Evolutionary conservation across 306 rosid species (phyloP).

Genomic region (Rosa multiflora): DNA sequence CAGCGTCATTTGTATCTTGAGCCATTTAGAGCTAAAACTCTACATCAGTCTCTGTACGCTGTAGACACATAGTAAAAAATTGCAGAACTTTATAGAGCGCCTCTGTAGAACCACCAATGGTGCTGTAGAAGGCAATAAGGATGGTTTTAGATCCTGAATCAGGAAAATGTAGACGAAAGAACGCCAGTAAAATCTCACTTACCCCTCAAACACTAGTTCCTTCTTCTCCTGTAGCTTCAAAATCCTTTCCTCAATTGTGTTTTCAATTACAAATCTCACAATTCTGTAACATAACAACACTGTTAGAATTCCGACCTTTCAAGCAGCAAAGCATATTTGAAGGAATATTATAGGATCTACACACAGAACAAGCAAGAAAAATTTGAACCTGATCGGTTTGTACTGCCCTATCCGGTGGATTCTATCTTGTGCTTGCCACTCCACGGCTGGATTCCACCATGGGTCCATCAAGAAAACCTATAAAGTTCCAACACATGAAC

Average conservation of each 20-base stretch:
- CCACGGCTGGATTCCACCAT: conserved; percentile 99
- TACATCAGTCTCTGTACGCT: too few relatives aligned
- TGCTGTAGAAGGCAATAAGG: conserved; percentile 40
- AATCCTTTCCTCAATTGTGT: conserved; percentile 93
- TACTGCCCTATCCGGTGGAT: conserved; percentile 94
- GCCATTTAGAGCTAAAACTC: too few relatives aligned
- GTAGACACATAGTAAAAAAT: too few relatives aligned
- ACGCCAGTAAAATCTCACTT: conserved; percentile 21
- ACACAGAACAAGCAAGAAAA: conserved; percentile 1
- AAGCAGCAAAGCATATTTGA: not conserved
- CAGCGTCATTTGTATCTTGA: too few relatives aligned
- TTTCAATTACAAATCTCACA: conserved; percentile 78
- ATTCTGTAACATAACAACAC: conserved; percentile 43
- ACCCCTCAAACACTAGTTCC: conserved; percentile 95
- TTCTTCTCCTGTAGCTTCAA: conserved; percentile 87
- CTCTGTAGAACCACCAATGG: conserved; percentile 69
- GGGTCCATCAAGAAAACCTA: conserved; percentile 98
- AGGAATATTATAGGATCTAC: not conserved
- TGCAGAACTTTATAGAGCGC: conserved; percentile 34
- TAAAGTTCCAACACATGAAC: conserved; percentile 10
- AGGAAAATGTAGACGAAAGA: not conserved
- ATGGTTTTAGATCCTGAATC: not conserved
- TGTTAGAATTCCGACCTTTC: conserved; percentile 12
- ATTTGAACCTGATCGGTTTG: conserved; percentile 75
- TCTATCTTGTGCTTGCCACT: conserved; percentile 95